A percentile compares a stretch with the other conserved stretches of the same genome.
These are phyloP conservation scores for Sporothrix pallida DNA, from an alignment of 2,329 filamentous ascomycete genomes.

Conservation along the genomic window DNA sequence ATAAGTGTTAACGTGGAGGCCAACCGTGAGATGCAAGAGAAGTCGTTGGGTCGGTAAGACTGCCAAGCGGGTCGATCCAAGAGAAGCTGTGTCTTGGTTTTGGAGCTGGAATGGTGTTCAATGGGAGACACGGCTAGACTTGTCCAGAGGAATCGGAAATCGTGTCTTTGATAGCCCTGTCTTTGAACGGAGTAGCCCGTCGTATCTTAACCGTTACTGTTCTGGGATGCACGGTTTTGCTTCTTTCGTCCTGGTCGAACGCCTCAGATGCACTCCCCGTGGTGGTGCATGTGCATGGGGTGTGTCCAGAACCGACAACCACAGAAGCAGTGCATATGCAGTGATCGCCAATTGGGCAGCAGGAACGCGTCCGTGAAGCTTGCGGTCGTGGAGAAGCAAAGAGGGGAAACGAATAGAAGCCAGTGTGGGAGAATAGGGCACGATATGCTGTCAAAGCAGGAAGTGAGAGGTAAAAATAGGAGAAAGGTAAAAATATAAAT, in stretches of 20 bases:
- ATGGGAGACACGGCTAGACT: constrained; percentile 1
- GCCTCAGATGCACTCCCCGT: constrained; percentile 34
- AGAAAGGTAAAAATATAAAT: neutral
- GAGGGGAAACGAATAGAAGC: neutral
- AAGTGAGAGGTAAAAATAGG: neutral
- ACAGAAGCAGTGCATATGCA: constrained; percentile 47
- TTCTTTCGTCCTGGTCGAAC: constrained; percentile 14
- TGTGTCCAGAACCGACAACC: constrained; percentile 5
- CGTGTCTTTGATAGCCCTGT: neutral
- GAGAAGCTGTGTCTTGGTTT: neutral
- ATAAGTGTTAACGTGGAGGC: constrained; percentile 2
- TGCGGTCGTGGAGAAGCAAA: constrained; percentile 14
- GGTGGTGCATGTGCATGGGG: constrained; percentile 32
- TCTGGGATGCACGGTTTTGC: constrained; percentile 3
- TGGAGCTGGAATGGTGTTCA: neutral
- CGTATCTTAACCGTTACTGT: neutral
- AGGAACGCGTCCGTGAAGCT: constrained; percentile 32
- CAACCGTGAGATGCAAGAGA: neutral
- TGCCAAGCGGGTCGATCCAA: constrained; percentile 19
- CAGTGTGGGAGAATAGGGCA: too few species aligned
- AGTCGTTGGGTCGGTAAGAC: constrained; percentile 3
- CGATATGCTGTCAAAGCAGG: neutral
- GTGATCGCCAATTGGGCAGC: constrained; percentile 43
- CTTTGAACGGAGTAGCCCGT: neutral
- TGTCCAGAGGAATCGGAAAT: neutral